A percentile compares a stretch with the other conserved stretches of the same genome.
These are phyloP conservation scores for Neofusicoccum parvum DNA, from an alignment of 2,329 filamentous ascomycete genomes.

Conservation along the genomic window DNA sequence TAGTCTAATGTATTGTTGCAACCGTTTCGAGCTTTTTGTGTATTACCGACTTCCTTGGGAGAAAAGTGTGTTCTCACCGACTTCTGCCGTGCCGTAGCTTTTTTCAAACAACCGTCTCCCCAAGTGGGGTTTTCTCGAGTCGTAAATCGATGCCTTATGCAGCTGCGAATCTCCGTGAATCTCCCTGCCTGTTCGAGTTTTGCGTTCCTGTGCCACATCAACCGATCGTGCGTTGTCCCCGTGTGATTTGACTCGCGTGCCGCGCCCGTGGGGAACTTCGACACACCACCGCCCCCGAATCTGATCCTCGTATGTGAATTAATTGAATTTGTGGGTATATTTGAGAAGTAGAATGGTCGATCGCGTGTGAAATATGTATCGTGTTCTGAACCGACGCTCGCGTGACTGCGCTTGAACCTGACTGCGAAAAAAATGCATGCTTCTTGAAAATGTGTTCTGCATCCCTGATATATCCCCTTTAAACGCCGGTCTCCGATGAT, in stretches of 20 bases:
- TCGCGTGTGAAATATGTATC: not conserved
- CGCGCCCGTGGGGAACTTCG: not conserved
- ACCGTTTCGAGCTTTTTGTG: no score
- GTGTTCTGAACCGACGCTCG: constrained; percentile 6
- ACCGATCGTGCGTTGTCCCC: not conserved
- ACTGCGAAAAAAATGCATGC: not conserved
- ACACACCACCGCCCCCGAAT: not conserved
- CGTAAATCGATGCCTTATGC: no score
- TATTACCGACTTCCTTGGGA: no score
- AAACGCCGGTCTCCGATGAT: constrained; percentile 3
- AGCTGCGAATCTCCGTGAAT: no score
- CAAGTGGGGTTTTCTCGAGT: no score
- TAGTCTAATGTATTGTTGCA: no score
- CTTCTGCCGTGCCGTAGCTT: no score
- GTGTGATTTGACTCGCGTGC: not conserved
- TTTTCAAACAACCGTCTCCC: no score
- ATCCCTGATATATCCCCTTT: not conserved
- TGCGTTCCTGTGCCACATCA: not conserved
- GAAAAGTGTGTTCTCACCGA: no score
- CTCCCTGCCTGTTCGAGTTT: no score
- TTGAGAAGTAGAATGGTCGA: not conserved
- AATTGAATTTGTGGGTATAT: constrained; percentile 14
- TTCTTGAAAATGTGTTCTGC: not conserved
- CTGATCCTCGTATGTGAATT: not conserved
- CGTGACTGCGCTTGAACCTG: not conserved